A percentile compares a stretch with the other conserved stretches of the same genome.
Evolutionary conservation across 1,284 basidiomycete genomes (phyloP).

Genomic region (Ustanciosporium gigantosporum): DNA sequence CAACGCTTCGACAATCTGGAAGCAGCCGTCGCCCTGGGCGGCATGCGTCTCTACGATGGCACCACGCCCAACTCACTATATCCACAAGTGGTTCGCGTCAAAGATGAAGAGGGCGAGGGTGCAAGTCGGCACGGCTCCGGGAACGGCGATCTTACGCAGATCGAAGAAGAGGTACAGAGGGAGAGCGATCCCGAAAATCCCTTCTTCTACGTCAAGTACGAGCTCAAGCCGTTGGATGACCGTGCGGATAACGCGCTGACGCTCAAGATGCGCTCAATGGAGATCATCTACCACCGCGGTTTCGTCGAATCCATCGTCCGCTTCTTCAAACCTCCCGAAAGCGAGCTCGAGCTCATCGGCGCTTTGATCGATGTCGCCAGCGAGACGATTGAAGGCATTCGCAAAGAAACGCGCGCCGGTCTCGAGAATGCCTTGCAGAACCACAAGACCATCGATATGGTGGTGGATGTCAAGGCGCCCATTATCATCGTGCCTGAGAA

Average conservation of each 20-base stretch:
- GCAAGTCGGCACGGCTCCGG: constrained; percentile 28
- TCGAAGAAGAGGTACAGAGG: constrained; percentile 57
- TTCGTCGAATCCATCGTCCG: constrained; percentile 89
- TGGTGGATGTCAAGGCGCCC: constrained; percentile 94
- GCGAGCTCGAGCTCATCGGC: constrained; percentile 90
- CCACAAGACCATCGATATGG: constrained; percentile 93
- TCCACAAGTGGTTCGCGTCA: constrained; percentile 91
- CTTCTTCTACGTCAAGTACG: constrained; percentile 91
- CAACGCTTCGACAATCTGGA: constrained; percentile 87
- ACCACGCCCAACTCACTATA: constrained; percentile 82
- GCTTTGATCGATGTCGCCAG: constrained; percentile 76
- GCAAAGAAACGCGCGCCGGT: constrained; percentile 92
- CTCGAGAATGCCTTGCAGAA: constrained; percentile 89
- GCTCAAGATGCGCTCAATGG: constrained; percentile 91
- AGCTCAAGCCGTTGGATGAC: constrained; percentile 88
- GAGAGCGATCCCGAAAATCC: constrained; percentile 66
- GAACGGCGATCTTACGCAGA: constrained; percentile 34
- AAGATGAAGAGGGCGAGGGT: constrained; percentile 64
- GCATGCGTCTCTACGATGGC: constrained; percentile 87
- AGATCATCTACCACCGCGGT: constrained; percentile 93
- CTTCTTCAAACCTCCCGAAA: constrained; percentile 93
- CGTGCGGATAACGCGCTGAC: constrained; percentile 89
- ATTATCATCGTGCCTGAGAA: constrained; percentile 93
- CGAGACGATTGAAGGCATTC: constrained; percentile 88
- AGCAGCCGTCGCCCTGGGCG: constrained; percentile 80